Base-by-base conservation (phyloP, 2,329 filamentous ascomycete genomes). In the Chrysoporthe austroafricana region DNA sequence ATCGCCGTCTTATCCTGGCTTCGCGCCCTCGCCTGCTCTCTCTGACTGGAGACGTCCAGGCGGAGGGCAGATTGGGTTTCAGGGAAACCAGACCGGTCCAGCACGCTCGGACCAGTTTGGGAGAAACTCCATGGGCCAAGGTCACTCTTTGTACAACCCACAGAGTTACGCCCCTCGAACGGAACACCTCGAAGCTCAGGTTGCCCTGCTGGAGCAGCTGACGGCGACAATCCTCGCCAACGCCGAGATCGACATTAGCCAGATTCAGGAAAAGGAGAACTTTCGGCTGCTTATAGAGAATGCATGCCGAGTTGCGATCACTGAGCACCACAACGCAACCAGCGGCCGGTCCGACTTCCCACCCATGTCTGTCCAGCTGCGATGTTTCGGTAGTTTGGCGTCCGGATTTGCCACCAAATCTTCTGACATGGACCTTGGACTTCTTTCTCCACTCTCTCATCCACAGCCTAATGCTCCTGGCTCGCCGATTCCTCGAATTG, bases 361-460 rank as follows among this genome's bases (percentile, higher is more conserved):
- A 18, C 74, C 84, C 34, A 75, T 80, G 11, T 86, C 85, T 63
- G 85, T 95, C n/a, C 83, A 88, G 64, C 82, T 96, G 16, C 88
- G 88, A 72, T 93, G 90, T 73, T 96, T 96, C 75, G 94, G 93
- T 5, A 96, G 93, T 76, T 83, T 96, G 59, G 87, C 88, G 26
- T 94, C 93, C 14, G 94, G 94, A 0, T 97, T 97, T 78, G 94
- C 92, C 3, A 93, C 92, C 13, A 91, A 91, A 73, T 88, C 89
- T n/a, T 95, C 94, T 1, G 94, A 97, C 74, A 93, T 97, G 90
- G 94, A 97, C 77, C 85, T 97, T 42, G 91, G 90, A 9, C 85
- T 97, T 44, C 81, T 96, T 5, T 90, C 91, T 1, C 87, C 86
- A 3, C 79, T 84, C 61, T 90, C 90, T 1, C 75, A 78, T 26